A percentile compares a stretch with the other conserved stretches of the same genome.
Conservation (phyloP, 2,329 filamentous ascomycete species). For the Nakataea oryzae region DNA sequence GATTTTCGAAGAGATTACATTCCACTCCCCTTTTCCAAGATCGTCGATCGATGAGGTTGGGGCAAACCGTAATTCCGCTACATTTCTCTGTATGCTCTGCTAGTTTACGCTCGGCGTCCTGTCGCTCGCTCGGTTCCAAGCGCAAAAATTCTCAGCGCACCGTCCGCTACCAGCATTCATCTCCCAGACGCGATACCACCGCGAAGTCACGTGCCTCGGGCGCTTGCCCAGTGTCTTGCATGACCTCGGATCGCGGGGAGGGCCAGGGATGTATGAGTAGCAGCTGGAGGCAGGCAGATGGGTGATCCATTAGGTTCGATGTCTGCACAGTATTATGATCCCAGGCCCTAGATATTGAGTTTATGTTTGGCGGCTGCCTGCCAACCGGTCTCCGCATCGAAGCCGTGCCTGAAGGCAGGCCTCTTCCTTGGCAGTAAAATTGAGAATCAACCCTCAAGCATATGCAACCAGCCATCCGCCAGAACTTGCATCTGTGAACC, state of each 20-base stretch:
- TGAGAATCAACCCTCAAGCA: too few species aligned
- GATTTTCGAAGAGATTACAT: slow-evolving; percentile 63
- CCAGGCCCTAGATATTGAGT: background rate
- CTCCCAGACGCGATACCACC: too few species aligned
- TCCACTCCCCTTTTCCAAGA: slow-evolving; percentile 82
- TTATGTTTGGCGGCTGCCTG: background rate
- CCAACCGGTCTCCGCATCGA: background rate
- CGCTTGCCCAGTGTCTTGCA: background rate
- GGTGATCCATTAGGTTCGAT: too few species aligned
- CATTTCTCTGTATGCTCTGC: background rate
- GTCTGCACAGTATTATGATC: too few species aligned
- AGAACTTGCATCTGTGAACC: background rate
- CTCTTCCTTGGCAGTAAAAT: too few species aligned
- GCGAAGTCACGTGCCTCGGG: background rate
- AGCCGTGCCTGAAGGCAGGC: background rate
- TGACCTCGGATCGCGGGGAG: too few species aligned
- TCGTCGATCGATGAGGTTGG: slow-evolving; percentile 83
- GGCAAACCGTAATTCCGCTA: slow-evolving; percentile 63
- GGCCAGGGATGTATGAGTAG: too few species aligned
- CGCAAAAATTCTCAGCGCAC: background rate
- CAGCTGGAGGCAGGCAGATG: too few species aligned
- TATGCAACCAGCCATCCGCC: background rate
- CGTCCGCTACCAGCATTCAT: background rate
- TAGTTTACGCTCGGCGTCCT: background rate
- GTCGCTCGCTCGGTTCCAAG: too few species aligned